Percentiles rank a stretch among this genome's conserved stretches.
These are phyloP conservation scores for Picea abies DNA, from an alignment of 83 land plant genomes.

Conservation along the genomic window DNA sequence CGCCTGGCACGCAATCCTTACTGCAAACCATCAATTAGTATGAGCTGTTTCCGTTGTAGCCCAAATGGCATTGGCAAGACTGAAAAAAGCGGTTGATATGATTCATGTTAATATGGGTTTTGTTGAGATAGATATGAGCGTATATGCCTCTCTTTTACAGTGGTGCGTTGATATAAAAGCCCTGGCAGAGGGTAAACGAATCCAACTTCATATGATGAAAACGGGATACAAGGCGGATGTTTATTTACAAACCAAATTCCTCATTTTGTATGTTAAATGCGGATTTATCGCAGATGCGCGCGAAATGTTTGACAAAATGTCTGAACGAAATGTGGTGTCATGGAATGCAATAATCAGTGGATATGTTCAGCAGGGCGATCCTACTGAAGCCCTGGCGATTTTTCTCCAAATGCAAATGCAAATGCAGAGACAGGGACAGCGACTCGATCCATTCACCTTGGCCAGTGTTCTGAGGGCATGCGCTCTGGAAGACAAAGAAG, in stretches of 20 bases:
- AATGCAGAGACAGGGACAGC: neutral
- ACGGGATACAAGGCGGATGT: neutral
- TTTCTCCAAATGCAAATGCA: neutral
- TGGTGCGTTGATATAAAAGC: conserved; percentile 4
- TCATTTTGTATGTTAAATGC: conserved; percentile 7
- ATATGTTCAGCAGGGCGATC: neutral
- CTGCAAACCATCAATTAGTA: no score
- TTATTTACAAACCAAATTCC: conserved; percentile 6
- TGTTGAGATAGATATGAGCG: neutral
- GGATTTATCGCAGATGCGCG: neutral
- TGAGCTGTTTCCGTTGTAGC: no score
- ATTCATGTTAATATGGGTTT: neutral
- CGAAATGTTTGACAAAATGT: neutral
- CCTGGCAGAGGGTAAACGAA: conserved; percentile 1
- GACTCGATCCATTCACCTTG: neutral
- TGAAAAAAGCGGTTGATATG: neutral
- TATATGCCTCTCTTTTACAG: neutral
- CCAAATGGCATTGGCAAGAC: neutral
- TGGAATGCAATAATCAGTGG: conserved; percentile 12
- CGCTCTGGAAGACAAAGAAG: neutral
- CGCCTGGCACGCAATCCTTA: no score
- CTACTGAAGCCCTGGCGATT: neutral
- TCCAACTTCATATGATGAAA: conserved; percentile 1
- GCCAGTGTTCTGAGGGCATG: conserved; percentile 1
- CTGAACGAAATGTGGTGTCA: conserved; percentile 3